A percentile compares a stretch with the other conserved stretches of the same genome.
These are phyloP conservation scores for Rhamnella rubrinervis DNA, from an alignment of 331 rosid species.

Conservation along the genomic window DNA sequence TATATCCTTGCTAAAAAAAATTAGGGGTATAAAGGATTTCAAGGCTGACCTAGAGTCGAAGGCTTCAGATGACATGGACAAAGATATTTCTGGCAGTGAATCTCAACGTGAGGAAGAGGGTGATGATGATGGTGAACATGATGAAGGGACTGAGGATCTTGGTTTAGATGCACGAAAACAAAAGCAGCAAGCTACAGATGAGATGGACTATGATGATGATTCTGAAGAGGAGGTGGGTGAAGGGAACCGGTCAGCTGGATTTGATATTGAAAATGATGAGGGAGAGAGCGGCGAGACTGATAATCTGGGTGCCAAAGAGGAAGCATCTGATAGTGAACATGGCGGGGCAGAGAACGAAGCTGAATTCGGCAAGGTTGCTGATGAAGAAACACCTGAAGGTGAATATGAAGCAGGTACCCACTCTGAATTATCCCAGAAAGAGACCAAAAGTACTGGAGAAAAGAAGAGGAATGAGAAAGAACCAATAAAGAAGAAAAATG, in stretches of 20 bases:
- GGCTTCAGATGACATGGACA: constrained; percentile 42
- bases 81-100: constrained; percentile 33
- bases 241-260: constrained; percentile 45
- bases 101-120: constrained; percentile 36
- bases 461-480: constrained; percentile 26
- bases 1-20: constrained; percentile 53
- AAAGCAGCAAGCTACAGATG: constrained; percentile 66
- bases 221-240: constrained; percentile 51
- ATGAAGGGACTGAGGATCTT: constrained; percentile 63
- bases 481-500: constrained; percentile 32
- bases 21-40: constrained; percentile 63
- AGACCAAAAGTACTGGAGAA: constrained; percentile 22
- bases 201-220: constrained; percentile 88
- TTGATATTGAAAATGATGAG: constrained; percentile 37
- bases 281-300: constrained; percentile 30
- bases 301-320: constrained; percentile 26
- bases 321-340: constrained; percentile 28
- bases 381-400: constrained; percentile 13
- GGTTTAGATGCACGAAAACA: constrained; percentile 72
- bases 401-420: constrained; percentile 24
- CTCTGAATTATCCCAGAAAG: constrained; percentile 24
- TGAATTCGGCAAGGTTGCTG: constrained; percentile 31
- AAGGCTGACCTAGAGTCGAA: constrained; percentile 25
- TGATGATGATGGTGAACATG: constrained; percentile 38
- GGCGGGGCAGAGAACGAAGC: constrained; percentile 38